Evolutionary conservation across 345 rosid genomes (phyloP).

Genomic region (Leavenworthia alabamica): DNA sequence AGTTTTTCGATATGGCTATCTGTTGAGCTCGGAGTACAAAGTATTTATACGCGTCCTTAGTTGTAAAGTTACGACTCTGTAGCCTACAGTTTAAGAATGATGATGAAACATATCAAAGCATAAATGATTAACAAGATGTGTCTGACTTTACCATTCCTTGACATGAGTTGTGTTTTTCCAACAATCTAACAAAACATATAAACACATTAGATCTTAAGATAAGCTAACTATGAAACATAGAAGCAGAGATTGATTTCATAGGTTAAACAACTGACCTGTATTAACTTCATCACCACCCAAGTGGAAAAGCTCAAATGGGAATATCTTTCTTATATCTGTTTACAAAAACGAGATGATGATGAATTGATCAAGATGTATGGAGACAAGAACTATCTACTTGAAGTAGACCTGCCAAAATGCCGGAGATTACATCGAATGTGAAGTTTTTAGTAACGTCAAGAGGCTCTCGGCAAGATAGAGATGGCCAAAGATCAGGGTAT

Average conservation of each 20-base stretch:
- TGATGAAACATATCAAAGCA: slow-evolving; percentile 13
- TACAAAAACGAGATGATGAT: slow-evolving; percentile 10
- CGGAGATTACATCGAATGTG: slow-evolving; percentile 77
- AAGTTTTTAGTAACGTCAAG: slow-evolving; percentile 78
- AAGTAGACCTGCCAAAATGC: slow-evolving; percentile 63
- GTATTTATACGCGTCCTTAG: slow-evolving; percentile 63
- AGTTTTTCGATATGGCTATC: slow-evolving; percentile 62
- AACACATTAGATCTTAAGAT: neutral
- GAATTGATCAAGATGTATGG: slow-evolving; percentile 14
- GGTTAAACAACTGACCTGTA: slow-evolving; percentile 45
- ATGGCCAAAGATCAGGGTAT: slow-evolving; percentile 95
- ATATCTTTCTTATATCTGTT: slow-evolving; percentile 77
- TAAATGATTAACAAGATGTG: neutral
- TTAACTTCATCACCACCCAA: slow-evolving; percentile 98
- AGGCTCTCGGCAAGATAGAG: slow-evolving; percentile 84
- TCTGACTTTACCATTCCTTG: no score
- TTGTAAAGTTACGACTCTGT: slow-evolving; percentile 49
- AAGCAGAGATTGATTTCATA: neutral
- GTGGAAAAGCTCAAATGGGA: slow-evolving; percentile 94
- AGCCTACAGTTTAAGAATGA: slow-evolving; percentile 56
- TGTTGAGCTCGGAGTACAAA: slow-evolving; percentile 80
- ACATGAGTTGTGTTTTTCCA: slow-evolving; percentile 68
- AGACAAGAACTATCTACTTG: slow-evolving; percentile 1
- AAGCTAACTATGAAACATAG: neutral
- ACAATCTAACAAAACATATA: slow-evolving; percentile 47